phyloP scores from a whole-genome alignment of 495 filamentous ascomycete species.

The Aspergillus steynii region DNA sequence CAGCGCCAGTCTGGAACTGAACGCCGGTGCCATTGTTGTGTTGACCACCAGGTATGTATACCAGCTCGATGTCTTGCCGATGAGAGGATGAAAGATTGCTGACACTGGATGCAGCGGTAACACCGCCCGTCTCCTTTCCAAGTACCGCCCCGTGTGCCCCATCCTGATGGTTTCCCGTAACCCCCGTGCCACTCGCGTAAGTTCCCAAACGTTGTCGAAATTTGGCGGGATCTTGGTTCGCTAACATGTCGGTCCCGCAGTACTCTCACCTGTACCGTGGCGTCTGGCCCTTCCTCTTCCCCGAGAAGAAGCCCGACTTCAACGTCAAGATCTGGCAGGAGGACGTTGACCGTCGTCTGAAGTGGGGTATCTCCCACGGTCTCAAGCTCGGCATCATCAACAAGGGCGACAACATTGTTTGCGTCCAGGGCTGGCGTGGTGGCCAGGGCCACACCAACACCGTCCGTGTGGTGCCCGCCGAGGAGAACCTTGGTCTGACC shows the following conservation, averaged over 20 bases:
- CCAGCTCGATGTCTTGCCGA: neutral
- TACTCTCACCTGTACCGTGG: slow-evolving; percentile 96
- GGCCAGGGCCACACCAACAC: slow-evolving; percentile 99
- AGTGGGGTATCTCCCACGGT: slow-evolving; percentile 87
- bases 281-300: slow-evolving; percentile 95
- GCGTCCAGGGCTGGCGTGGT: slow-evolving; percentile 97
- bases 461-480: slow-evolving; percentile 68
- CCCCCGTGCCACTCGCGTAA: slow-evolving; percentile 70
- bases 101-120: slow-evolving; percentile 60
- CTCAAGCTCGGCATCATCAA: slow-evolving; percentile 80
- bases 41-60: slow-evolving; percentile 78
- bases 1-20: slow-evolving; percentile 89
- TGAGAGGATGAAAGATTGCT: slow-evolving; percentile 19
- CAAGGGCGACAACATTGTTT: slow-evolving; percentile 83
- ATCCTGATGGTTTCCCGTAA: slow-evolving; percentile 98
- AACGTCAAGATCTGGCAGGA: slow-evolving; percentile 88
- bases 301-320: slow-evolving; percentile 92
- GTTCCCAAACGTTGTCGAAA: slow-evolving; percentile 18
- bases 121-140: slow-evolving; percentile 91
- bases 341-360: slow-evolving; percentile 94
- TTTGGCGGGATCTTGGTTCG: neutral
- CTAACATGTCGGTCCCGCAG: slow-evolving; percentile 24
- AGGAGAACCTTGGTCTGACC: slow-evolving; percentile 59
- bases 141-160: slow-evolving; percentile 97
- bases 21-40: slow-evolving; percentile 91